A percentile compares a stretch with the other conserved stretches of the same genome.
phyloP scores from a whole-genome alignment of 257 asterid genomes.

The Schizonepeta tenuifolia region DNA sequence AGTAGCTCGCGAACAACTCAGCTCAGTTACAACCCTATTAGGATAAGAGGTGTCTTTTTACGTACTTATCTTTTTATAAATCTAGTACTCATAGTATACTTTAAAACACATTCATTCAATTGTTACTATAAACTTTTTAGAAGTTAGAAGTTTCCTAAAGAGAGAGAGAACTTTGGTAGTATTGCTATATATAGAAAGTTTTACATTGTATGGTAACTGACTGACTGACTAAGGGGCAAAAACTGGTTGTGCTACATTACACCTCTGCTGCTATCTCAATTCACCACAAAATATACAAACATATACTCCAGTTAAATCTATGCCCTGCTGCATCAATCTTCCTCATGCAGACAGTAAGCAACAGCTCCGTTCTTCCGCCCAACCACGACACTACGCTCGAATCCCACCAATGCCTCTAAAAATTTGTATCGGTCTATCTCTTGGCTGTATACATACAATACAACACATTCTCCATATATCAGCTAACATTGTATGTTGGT shows the following conservation, averaged over 20 bases:
- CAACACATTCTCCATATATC: conserved; percentile 32
- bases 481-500: conserved; percentile 67
- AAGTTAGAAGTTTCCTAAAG: too few relatives aligned
- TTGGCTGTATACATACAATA: conserved; percentile 20
- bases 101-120: too few relatives aligned
- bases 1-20: too few relatives aligned
- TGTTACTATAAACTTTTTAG: too few relatives aligned
- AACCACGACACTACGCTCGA: background rate
- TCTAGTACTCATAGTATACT: too few relatives aligned
- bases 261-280: conserved; percentile 11
- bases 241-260: conserved; percentile 28
- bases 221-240: conserved; percentile 25
- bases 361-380: conserved; percentile 1
- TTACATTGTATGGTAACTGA: conserved; percentile 17
- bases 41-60: too few relatives aligned
- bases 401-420: background rate
- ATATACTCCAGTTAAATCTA: conserved; percentile 9
- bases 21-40: too few relatives aligned
- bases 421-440: background rate
- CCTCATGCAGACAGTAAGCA: background rate
- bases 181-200: background rate
- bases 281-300: conserved; percentile 27
- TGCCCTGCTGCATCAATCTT: conserved; percentile 29
- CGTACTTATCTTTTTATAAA: too few relatives aligned
- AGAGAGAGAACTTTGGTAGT: background rate